phyloP scores from a whole-genome alignment of 257 asterid genomes.

The Scutellaria minor region DNA sequence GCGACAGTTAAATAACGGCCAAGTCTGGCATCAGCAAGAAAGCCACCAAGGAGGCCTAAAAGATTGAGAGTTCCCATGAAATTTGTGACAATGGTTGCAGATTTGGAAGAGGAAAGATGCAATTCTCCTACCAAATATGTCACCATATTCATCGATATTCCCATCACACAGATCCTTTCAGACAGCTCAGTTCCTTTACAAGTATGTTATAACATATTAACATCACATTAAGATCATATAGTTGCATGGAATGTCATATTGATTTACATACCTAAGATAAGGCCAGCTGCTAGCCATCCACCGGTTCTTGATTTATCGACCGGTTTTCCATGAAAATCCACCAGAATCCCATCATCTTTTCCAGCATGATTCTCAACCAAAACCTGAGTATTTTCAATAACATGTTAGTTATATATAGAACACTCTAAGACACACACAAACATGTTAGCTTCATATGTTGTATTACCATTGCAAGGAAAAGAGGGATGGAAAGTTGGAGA shows the following conservation, averaged over 20 bases:
- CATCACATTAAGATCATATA: background rate
- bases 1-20: slow-evolving; percentile 87
- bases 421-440: background rate
- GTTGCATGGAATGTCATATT: background rate
- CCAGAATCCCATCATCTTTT: slow-evolving; percentile 47
- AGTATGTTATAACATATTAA: background rate
- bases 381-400: slow-evolving; percentile 51
- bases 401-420: background rate
- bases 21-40: slow-evolving; percentile 83
- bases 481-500: slow-evolving; percentile 9
- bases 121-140: slow-evolving; percentile 74
- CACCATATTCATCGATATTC: slow-evolving; percentile 83
- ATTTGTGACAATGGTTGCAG: slow-evolving; percentile 80
- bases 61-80: slow-evolving; percentile 93
- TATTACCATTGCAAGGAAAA: slow-evolving; percentile 39
- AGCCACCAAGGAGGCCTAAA: slow-evolving; percentile 85
- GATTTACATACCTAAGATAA: slow-evolving; percentile 61
- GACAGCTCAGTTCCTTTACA: slow-evolving; percentile 78
- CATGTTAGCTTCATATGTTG: background rate
- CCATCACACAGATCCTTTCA: slow-evolving; percentile 87
- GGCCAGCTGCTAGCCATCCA: slow-evolving; percentile 92
- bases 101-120: slow-evolving; percentile 74
- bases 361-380: slow-evolving; percentile 50
- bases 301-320: slow-evolving; percentile 77
- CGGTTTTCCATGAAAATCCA: slow-evolving; percentile 74